Evolutionary conservation across 495 filamentous ascomycete genomes (phyloP).

Genomic region (Lasiosphaeria hispida): DNA sequence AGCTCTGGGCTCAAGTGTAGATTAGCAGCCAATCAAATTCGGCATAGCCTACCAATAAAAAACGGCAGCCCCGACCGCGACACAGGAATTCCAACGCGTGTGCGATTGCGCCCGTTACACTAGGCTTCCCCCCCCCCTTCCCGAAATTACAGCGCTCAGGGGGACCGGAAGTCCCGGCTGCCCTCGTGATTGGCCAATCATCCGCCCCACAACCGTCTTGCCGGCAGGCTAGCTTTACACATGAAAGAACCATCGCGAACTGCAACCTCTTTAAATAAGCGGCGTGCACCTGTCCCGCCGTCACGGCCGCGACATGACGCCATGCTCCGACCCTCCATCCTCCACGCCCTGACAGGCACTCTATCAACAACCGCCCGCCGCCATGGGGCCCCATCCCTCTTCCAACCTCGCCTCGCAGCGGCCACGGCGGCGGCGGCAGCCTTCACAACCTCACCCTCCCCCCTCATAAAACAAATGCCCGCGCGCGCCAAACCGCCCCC

Average conservation of each 20-base stretch:
- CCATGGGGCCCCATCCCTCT: not conserved
- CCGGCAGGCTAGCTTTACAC: too few species aligned
- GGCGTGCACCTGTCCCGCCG: too few species aligned
- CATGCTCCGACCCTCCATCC: too few species aligned
- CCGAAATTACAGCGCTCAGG: not conserved
- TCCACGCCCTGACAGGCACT: not conserved
- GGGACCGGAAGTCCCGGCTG: slow-evolving; percentile 8
- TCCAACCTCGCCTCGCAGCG: not conserved
- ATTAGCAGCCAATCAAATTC: too few species aligned
- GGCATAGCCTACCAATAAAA: too few species aligned
- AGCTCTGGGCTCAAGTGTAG: too few species aligned
- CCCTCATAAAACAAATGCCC: slow-evolving; percentile 52
- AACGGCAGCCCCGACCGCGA: not conserved
- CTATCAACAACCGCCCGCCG: not conserved
- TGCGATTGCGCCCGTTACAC: not conserved
- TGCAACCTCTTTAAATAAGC: not conserved
- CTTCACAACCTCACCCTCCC: slow-evolving; percentile 15
- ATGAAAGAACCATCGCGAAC: not conserved
- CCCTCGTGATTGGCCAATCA: slow-evolving; percentile 9
- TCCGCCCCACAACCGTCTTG: not conserved
- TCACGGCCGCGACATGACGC: too few species aligned
- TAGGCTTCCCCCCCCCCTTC: not conserved
- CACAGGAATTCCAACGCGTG: slow-evolving; percentile 1
- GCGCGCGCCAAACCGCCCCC: slow-evolving; percentile 66
- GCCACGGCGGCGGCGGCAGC: not conserved